These are phyloP conservation scores for Brassica nigra DNA, from an alignment of 345 rosid species.

Conservation along the genomic window DNA sequence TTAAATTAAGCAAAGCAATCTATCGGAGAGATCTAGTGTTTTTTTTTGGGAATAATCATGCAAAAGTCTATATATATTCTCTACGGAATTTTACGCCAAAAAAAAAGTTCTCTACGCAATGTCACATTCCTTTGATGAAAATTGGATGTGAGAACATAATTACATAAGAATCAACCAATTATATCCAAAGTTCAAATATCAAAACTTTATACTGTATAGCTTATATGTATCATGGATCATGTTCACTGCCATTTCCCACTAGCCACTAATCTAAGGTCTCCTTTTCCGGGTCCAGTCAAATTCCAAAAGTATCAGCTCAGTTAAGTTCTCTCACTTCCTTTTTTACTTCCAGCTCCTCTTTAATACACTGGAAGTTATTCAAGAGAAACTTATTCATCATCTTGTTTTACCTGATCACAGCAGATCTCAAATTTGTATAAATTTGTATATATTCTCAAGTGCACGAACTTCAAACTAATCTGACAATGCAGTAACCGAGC, in stretches of 20 bases:
- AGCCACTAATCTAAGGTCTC: conserved; percentile 6
- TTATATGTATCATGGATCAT: no score
- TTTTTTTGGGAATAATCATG: not conserved
- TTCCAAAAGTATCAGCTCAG: conserved; percentile 6
- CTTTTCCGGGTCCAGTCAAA: conserved; percentile 15
- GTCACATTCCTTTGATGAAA: not conserved
- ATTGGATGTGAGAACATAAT: not conserved
- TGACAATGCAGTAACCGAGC: conserved; percentile 38
- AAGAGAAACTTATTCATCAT: conserved; percentile 27
- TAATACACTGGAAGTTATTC: conserved; percentile 1
- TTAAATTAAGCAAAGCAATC: not conserved
- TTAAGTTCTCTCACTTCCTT: conserved; percentile 1
- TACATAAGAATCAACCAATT: not conserved
- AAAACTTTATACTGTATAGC: not conserved
- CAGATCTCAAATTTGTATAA: not conserved
- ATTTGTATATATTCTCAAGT: conserved; percentile 15
- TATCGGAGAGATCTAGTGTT: not conserved
- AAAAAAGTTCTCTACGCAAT: not conserved
- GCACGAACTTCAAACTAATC: conserved; percentile 53
- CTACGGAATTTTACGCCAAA: no score
- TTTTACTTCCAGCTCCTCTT: conserved; percentile 20
- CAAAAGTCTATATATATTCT: conserved; percentile 7
- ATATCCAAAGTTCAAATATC: conserved; percentile 9
- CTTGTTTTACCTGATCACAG: conserved; percentile 25
- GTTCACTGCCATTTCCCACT: not conserved